Evolutionary conservation across 306 rosid genomes (phyloP).

Genomic region (Fragaria iinumae): DNA sequence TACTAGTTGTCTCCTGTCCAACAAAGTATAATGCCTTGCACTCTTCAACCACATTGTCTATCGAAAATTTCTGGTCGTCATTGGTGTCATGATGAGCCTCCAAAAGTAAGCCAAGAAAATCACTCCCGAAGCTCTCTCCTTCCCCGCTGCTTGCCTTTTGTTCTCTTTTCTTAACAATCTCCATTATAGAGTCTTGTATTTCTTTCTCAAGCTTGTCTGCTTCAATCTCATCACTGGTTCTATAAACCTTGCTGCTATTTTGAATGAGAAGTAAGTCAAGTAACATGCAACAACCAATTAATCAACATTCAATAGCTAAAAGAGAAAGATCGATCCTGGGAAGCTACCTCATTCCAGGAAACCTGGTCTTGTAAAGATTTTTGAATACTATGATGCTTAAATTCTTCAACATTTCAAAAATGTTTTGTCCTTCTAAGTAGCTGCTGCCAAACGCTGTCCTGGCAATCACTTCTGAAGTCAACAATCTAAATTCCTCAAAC

Average conservation of each 20-base stretch:
- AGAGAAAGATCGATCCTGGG: not conserved
- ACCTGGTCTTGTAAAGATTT: not conserved
- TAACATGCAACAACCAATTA: not conserved
- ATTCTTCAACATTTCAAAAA: constrained; percentile 23
- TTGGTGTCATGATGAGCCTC: constrained; percentile 27
- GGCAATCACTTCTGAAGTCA: constrained; percentile 33
- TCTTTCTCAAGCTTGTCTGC: not conserved
- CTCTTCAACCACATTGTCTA: constrained; percentile 23
- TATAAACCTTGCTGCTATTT: constrained; percentile 8
- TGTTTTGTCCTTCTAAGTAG: constrained; percentile 27
- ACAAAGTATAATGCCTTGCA: constrained; percentile 28
- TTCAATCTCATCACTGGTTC: not conserved
- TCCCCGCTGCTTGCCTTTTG: not conserved
- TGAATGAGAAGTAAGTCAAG: not conserved
- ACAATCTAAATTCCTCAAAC: constrained; percentile 23
- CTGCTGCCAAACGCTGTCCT: constrained; percentile 35
- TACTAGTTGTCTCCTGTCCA: constrained; percentile 25
- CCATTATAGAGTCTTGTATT: not conserved
- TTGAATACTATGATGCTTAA: constrained; percentile 6
- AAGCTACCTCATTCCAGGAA: constrained; percentile 27
- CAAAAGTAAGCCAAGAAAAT: constrained; percentile 27
- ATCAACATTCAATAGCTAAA: not conserved
- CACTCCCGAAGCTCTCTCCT: constrained; percentile 18
- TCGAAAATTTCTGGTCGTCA: constrained; percentile 10
- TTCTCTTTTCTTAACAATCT: constrained; percentile 8